Conservation (phyloP, 768 basidiomycete genomes). For the Cyclocybe cylindracea region DNA sequence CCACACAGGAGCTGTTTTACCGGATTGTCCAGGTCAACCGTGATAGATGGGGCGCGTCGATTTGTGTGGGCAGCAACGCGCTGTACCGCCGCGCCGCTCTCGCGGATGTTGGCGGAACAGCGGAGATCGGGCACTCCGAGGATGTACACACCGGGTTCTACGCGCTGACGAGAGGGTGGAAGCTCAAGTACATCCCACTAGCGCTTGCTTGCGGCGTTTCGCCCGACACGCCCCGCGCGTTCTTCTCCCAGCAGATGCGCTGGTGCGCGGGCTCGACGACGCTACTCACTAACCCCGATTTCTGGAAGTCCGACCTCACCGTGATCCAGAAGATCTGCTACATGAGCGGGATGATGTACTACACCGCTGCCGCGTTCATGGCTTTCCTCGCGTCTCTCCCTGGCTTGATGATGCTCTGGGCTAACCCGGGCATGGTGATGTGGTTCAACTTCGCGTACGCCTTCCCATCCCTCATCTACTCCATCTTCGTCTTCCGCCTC, state of each 20-base stretch:
- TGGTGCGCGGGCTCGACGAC: slow-evolving; percentile 29
- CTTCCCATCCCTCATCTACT: slow-evolving; percentile 26
- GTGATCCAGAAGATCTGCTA: slow-evolving; percentile 27
- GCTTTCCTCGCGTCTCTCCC: slow-evolving; percentile 22
- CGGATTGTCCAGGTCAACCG: slow-evolving; percentile 28
- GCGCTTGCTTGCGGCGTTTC: slow-evolving; percentile 27
- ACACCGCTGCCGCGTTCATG: slow-evolving; percentile 24
- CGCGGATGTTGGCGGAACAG: slow-evolving; percentile 23
- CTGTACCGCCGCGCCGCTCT: slow-evolving; percentile 26
- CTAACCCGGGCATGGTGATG: slow-evolving; percentile 22
- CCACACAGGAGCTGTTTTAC: slow-evolving; percentile 26
- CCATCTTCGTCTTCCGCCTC: slow-evolving; percentile 23
- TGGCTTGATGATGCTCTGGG: slow-evolving; percentile 22
- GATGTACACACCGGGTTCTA: slow-evolving; percentile 30
- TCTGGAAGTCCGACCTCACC: slow-evolving; percentile 25
- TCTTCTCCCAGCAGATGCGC: slow-evolving; percentile 30
- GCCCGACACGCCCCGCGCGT: slow-evolving; percentile 25
- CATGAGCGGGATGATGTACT: slow-evolving; percentile 28
- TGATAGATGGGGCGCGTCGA: slow-evolving; percentile 25
- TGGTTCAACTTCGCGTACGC: slow-evolving; percentile 28
- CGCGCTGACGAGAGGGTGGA: slow-evolving; percentile 25
- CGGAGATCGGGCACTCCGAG: slow-evolving; percentile 26
- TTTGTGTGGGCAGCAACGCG: slow-evolving; percentile 28
- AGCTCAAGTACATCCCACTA: slow-evolving; percentile 27
- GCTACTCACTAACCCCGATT: slow-evolving; percentile 23